Conservation (phyloP, 2,329 filamentous ascomycete species). For the Dactylellina parvicollis region DNA sequence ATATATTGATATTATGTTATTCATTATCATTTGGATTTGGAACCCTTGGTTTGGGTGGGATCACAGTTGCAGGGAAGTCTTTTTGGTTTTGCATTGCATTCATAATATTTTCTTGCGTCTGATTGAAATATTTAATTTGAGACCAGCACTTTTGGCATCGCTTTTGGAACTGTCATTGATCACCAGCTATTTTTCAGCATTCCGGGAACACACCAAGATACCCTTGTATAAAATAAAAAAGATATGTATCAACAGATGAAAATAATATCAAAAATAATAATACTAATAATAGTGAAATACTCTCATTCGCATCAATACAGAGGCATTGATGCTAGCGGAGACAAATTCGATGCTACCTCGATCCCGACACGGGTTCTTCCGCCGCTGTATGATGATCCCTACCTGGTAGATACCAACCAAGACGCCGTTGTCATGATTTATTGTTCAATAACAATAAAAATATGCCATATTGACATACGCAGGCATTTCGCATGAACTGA, state of each 20-base stretch:
- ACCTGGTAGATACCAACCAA: background rate
- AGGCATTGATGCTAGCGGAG: background rate
- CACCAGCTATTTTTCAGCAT: constrained; percentile 8
- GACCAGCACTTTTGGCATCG: background rate
- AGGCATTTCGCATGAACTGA: constrained; percentile 9
- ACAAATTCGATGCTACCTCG: background rate
- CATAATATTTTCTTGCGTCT: constrained; percentile 6
- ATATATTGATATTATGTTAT: no score
- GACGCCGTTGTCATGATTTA: background rate
- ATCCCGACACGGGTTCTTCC: background rate
- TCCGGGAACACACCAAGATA: constrained; percentile 18
- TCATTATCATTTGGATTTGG: background rate
- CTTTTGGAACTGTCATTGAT: background rate
- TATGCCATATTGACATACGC: background rate
- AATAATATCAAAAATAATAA: constrained; percentile 1
- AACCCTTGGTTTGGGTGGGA: background rate
- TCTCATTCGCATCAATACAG: background rate
- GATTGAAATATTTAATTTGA: constrained; percentile 32
- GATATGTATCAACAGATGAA: background rate
- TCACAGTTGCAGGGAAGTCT: background rate
- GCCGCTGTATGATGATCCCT: background rate
- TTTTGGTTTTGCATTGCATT: background rate
- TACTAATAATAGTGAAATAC: background rate
- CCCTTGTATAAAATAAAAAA: constrained; percentile 33
- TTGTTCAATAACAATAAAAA: background rate